Evolutionary conservation across 2,329 filamentous ascomycete genomes (phyloP).

Genomic region (Fusarium palustre): DNA sequence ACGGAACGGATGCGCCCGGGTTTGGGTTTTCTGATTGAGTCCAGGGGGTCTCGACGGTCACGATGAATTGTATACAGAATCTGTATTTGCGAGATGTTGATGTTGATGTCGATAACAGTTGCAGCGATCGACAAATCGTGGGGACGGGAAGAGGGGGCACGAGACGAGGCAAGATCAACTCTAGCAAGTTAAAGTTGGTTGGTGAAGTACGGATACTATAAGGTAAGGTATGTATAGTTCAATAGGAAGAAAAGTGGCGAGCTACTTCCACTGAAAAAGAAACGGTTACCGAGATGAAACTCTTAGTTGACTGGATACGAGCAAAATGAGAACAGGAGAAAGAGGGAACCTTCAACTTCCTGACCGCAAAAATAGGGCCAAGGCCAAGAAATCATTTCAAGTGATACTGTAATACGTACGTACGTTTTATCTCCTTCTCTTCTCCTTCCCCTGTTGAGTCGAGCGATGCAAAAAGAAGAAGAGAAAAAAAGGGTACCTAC

Average conservation of each 20-base stretch:
- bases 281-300: conserved; percentile 10
- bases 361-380: conserved; percentile 28
- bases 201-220: background rate
- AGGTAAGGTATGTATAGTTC: background rate
- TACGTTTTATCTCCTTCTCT: conserved; percentile 5
- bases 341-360: conserved; percentile 17
- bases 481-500: conserved; percentile 16
- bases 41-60: conserved; percentile 5
- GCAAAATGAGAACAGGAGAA: conserved; percentile 14
- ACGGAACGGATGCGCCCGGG: conserved; percentile 7
- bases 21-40: background rate
- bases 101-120: conserved; percentile 6
- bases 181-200: conserved; percentile 31
- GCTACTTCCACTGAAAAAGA: conserved; percentile 3
- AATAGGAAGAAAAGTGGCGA: conserved; percentile 4
- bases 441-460: conserved; percentile 20
- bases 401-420: conserved; percentile 25
- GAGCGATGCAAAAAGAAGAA: background rate
- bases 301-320: background rate
- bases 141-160: conserved; percentile 27
- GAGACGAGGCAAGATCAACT: conserved; percentile 5
- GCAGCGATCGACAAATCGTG: conserved; percentile 37
- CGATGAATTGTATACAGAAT: background rate
- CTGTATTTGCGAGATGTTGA: conserved; percentile 8
- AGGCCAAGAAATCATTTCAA: conserved; percentile 37